Evolutionary conservation across 1,139 yeast genomes (phyloP), one percentile per base, ranked within the genome.

Genomic region (Pichia sp.): DNA sequence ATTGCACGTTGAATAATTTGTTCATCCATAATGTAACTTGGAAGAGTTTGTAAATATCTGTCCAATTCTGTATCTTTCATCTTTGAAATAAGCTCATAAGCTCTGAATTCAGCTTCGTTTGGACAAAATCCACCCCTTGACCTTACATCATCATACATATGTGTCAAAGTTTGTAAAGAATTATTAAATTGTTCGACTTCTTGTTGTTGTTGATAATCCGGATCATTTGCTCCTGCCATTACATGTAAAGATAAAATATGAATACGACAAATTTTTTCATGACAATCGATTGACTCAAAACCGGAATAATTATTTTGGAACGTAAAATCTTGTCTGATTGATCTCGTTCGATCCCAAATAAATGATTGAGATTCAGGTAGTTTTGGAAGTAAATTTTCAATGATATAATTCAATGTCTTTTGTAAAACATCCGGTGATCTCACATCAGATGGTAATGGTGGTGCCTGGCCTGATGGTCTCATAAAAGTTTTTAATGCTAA

Each of bases 281-380:
- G 87, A 64, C 98, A 92, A 52, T 84, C 94, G 11, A 92, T 77
- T 0, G 97, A 95, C 61, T 92, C 97, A 1, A 92, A 87, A 0
- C 98, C 98, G 41, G 82, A 82, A 55, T 82, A 90, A 58, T 92
- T 92, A 59, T 92, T 92, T 60, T 94, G 99, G 59, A 87, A 89
- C 0, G 97, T 90, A 62, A 94, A 94, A 62, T 94, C 99, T 63
- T 94, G 97, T 58, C 99, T 74, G 35, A 94, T 90, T 0, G 97
- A 87, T 54, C 99, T 76, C n/a, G 97, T 94, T 64, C 99, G 76
- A 63, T 94, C 98, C 97, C 99, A 92, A n/a, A 94, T 66, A 57
- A 94, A 92, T 0, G 96, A 78, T 57, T 94, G 97, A 1, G 92
- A 74, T 11, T 82, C 87, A 0, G 97, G 97, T 36, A 92, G 67